Evolutionary conservation across 2,329 filamentous ascomycete genomes (phyloP).

Genomic region (Penicillium sp.): DNA sequence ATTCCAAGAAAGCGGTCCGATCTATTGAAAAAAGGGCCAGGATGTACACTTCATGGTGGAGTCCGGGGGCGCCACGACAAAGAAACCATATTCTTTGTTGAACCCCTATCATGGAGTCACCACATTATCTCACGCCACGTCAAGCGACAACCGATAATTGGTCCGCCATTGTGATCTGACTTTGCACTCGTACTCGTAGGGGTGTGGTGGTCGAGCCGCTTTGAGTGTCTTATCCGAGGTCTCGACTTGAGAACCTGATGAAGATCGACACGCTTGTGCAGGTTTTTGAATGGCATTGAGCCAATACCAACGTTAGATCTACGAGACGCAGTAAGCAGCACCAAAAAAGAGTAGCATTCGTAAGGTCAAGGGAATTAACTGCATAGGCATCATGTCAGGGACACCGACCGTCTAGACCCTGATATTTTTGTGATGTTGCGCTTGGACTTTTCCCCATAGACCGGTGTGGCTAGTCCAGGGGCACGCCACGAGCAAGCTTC

Average conservation of each 20-base stretch:
- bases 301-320: neutral
- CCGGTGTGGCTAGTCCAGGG: conserved; percentile 10
- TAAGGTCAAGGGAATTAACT: neutral
- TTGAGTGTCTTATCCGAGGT: conserved; percentile 3
- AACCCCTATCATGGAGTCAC: conserved; percentile 20
- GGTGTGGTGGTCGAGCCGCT: conserved; percentile 11
- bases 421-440: conserved; percentile 2
- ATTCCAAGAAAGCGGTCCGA: conserved; percentile 12
- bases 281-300: neutral
- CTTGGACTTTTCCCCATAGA: conserved; percentile 3
- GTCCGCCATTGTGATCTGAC: neutral
- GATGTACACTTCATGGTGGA: conserved; percentile 16
- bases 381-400: conserved; percentile 2
- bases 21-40: conserved; percentile 13
- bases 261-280: conserved; percentile 11
- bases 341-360: neutral
- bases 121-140: neutral
- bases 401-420: conserved; percentile 1
- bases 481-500: conserved; percentile 15
- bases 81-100: neutral
- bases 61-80: conserved; percentile 22
- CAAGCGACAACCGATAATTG: conserved; percentile 5
- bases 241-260: conserved; percentile 14
- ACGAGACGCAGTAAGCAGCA: neutral
- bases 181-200: neutral